Evolutionary conservation across 2,329 filamentous ascomycete species (phyloP).

Genomic region (Venturia effusa): DNA sequence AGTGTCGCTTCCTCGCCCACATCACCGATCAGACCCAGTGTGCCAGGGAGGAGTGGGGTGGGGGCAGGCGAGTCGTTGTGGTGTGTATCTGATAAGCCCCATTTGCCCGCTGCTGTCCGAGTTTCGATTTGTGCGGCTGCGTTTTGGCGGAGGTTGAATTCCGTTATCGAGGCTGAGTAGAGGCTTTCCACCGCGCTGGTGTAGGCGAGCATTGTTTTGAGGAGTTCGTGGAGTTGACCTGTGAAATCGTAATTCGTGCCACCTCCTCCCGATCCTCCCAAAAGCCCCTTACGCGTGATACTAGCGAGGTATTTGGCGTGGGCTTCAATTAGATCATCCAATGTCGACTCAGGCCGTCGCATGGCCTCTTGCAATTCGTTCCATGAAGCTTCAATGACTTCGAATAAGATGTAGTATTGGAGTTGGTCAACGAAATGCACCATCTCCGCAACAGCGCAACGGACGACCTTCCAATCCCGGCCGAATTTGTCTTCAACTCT

Average conservation of each 20-base stretch:
- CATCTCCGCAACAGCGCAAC: conserved; percentile 91
- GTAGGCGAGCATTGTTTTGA: conserved; percentile 89
- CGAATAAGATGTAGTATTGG: conserved; percentile 97
- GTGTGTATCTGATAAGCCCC: conserved; percentile 50
- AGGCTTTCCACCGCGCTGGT: conserved; percentile 88
- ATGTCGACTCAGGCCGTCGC: conserved; percentile 72
- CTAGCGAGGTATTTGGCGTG: conserved; percentile 84
- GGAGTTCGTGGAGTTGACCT: conserved; percentile 78
- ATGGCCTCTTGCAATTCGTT: conserved; percentile 76
- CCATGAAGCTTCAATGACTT: conserved; percentile 96
- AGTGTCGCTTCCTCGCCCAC: conserved; percentile 51
- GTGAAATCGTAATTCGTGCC: conserved; percentile 56
- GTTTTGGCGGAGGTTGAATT: conserved; percentile 88
- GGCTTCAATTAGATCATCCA: conserved; percentile 89
- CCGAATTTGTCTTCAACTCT: conserved; percentile 62
- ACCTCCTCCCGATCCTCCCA: conserved; percentile 34
- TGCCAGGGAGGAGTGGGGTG: conserved; percentile 16
- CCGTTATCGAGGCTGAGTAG: conserved; percentile 88
- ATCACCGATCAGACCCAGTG: conserved; percentile 15
- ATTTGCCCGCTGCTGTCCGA: conserved; percentile 52
- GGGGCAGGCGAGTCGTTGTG: conserved; percentile 24
- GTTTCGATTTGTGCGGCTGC: conserved; percentile 61
- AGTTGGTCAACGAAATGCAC: conserved; percentile 95
- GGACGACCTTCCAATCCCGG: conserved; percentile 79
- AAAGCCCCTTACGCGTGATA: conserved; percentile 90